phyloP scores from a whole-genome alignment of 306 rosid species.

The Cicer cuneatum region DNA sequence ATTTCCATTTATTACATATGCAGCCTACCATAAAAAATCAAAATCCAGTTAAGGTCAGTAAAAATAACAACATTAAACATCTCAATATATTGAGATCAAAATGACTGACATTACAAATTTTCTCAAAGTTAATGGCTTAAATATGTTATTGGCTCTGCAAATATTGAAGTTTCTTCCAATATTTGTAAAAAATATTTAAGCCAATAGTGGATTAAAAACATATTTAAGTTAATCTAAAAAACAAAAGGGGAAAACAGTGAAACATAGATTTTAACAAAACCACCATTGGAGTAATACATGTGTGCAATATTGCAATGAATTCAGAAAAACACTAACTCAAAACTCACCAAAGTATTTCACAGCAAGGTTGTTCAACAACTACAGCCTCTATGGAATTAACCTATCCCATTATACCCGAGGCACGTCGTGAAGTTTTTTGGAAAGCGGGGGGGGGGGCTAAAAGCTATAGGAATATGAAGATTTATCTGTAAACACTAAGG shows the following conservation, averaged over 20 bases:
- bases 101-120: conserved; percentile 36
- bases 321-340: background rate
- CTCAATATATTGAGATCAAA: conserved; percentile 8
- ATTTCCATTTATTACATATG: conserved; percentile 83
- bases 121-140: background rate
- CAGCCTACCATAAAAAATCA: conserved; percentile 64
- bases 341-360: background rate
- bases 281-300: background rate
- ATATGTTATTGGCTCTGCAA: background rate
- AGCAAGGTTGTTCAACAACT: background rate
- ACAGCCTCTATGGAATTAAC: background rate
- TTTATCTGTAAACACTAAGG: background rate
- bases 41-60: background rate
- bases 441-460: background rate
- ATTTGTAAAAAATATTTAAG: background rate
- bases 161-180: background rate
- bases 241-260: background rate
- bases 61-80: conserved; percentile 25
- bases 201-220: background rate
- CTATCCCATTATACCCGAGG: background rate
- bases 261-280: background rate
- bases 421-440: background rate
- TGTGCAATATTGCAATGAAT: background rate
- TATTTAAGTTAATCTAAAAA: background rate
- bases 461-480: background rate